A percentile compares a stretch with the other conserved stretches of the same genome.
Conservation (phyloP, 495 filamentous ascomycete genomes). For the Penicillium egyptiacum region DNA sequence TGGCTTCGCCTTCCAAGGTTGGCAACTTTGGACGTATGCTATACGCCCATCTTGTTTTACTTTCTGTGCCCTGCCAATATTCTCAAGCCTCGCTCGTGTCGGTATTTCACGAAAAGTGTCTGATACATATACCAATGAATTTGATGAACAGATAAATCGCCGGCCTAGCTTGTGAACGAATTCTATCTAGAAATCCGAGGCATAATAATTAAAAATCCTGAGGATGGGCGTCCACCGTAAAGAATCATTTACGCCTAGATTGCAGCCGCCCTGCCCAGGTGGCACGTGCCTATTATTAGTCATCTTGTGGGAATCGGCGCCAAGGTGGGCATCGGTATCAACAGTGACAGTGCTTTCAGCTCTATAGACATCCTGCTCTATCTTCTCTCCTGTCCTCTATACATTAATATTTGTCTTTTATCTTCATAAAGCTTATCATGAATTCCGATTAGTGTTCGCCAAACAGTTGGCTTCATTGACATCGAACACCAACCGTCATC, state of each 20-base stretch:
- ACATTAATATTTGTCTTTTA: background rate
- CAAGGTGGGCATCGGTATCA: slow-evolving; percentile 3
- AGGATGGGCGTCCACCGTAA: too few species aligned
- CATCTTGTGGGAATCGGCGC: background rate
- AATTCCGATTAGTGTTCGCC: background rate
- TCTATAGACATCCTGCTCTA: background rate
- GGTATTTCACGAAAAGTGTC: background rate
- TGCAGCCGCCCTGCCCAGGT: background rate
- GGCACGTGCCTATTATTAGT: slow-evolving; percentile 6
- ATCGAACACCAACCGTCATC: background rate
- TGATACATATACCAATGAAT: slow-evolving; percentile 6
- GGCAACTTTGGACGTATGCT: background rate
- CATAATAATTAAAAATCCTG: background rate
- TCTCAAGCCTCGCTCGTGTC: background rate
- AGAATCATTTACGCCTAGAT: background rate
- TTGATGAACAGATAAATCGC: background rate
- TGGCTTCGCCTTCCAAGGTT: background rate
- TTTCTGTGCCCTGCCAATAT: background rate
- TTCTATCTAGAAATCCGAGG: background rate
- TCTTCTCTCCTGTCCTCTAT: background rate
- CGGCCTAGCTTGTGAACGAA: background rate
- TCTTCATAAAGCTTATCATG: background rate
- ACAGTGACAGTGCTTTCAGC: background rate
- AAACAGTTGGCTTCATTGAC: background rate
- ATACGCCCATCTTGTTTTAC: background rate